Evolutionary conservation across 106 monocot genomes (phyloP).

Genomic region (Phalaenopsis equestris): DNA sequence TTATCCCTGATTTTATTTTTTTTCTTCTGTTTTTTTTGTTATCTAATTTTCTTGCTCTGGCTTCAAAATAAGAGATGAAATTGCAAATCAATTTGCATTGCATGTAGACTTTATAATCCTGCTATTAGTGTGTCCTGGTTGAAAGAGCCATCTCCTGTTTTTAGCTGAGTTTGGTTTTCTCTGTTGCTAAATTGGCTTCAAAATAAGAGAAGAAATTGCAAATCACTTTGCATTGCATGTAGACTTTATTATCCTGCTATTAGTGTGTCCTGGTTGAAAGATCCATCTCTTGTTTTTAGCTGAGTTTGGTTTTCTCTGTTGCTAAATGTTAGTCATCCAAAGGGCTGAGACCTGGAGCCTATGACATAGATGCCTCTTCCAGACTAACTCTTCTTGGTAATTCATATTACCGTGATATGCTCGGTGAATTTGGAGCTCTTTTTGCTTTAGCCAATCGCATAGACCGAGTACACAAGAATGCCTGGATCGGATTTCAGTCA

Average conservation of each 20-base stretch:
- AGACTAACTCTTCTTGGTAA: slow-evolving; percentile 66
- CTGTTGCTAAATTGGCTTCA: slow-evolving; percentile 3
- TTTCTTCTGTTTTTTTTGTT: neutral
- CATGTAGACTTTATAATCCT: neutral
- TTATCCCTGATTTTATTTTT: neutral
- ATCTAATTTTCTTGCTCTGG: neutral
- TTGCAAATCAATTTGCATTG: neutral
- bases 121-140: neutral
- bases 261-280: neutral
- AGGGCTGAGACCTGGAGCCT: slow-evolving; percentile 73
- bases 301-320: neutral
- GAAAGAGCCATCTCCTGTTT: neutral
- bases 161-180: neutral
- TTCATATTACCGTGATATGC: slow-evolving; percentile 69
- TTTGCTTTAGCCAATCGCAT: slow-evolving; percentile 81
- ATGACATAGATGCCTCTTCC: slow-evolving; percentile 95
- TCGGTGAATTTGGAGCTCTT: slow-evolving; percentile 92
- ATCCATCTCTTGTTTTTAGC: neutral
- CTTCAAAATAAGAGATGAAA: neutral
- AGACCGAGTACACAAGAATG: slow-evolving; percentile 89
- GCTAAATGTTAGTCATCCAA: slow-evolving; percentile 43
- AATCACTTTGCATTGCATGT: neutral
- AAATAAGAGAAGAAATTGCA: neutral
- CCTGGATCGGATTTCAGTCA: slow-evolving; percentile 98
- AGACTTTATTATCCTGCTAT: neutral